Evolutionary conservation across 2,329 filamentous ascomycete species (phyloP).

Genomic region (Cyphellophora attinorum): DNA sequence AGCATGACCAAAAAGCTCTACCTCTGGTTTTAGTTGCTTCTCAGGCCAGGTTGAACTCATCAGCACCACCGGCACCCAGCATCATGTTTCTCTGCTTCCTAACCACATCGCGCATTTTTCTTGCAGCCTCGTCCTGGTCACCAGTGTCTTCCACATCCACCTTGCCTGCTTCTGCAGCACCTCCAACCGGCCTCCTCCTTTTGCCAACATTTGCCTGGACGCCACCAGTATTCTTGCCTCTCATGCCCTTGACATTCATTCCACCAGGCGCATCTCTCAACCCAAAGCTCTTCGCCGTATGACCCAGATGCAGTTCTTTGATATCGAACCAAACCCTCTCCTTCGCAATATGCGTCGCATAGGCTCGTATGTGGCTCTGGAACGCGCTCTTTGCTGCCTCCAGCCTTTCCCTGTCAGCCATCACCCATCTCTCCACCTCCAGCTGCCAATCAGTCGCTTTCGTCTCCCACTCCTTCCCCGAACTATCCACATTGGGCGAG

Average conservation of each 20-base stretch:
- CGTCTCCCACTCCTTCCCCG: slow-evolving; percentile 49
- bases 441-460: slow-evolving; percentile 60
- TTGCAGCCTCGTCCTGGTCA: slow-evolving; percentile 37
- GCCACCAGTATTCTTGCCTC: slow-evolving; percentile 25
- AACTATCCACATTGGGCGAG: slow-evolving; percentile 29
- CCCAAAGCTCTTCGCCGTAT: slow-evolving; percentile 88
- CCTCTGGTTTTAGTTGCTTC: neutral
- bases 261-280: slow-evolving; percentile 79
- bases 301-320: slow-evolving; percentile 79
- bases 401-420: slow-evolving; percentile 45
- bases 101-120: slow-evolving; percentile 45
- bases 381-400: slow-evolving; percentile 78
- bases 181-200: slow-evolving; percentile 21
- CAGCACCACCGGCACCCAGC: slow-evolving; percentile 38
- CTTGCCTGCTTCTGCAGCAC: slow-evolving; percentile 7
- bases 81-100: slow-evolving; percentile 40
- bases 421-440: slow-evolving; percentile 55
- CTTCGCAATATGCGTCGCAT: slow-evolving; percentile 81
- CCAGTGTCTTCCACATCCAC: slow-evolving; percentile 17
- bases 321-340: slow-evolving; percentile 88
- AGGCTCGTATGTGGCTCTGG: slow-evolving; percentile 86
- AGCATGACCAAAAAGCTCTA: too few species aligned
- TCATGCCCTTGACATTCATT: slow-evolving; percentile 46
- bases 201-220: slow-evolving; percentile 19
- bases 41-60: slow-evolving; percentile 50